Base-by-base conservation (phyloP, 2,329 filamentous ascomycete species). In the Fusarium pseudocircinatum region DNA sequence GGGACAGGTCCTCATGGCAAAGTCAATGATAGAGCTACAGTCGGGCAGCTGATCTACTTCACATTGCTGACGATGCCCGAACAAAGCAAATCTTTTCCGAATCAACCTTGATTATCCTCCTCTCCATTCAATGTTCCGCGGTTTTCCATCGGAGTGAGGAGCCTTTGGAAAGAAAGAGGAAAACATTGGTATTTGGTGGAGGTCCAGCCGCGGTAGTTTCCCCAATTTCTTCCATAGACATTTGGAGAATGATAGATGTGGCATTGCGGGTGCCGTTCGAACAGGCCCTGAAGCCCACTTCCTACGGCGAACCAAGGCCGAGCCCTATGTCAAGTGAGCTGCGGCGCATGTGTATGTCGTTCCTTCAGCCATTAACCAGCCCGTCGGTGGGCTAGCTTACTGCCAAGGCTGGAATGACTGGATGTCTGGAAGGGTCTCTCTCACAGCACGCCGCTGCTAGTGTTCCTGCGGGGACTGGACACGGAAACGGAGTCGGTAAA, bases 321-420 rank as follows among this genome's bases (percentile, higher is more conserved):
- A 70, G 67, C 69, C 71, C 72, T 64, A 69, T 69, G 77, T 79
- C 78, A 79, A 79, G 77, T 79, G 77, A 79, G 78, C 71, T 78
- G 70, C 75, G 75, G 75, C 75, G 73, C 64, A 79, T 79, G 78
- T 79, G 75, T 76, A 69, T 72, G 67, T 79, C 60, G 77, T 70
- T 74, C 70, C 49, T 75, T 60, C 70, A 67, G 69, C 65, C 69
- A 70, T 67, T 58, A 50, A 65, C 70, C 60, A 71, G 52, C 68
- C 69, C 67, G 72, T 69, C 56, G 57, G 65, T 70, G 69, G 72
- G 63, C 65, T 57, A 67, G 63, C 60, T 70, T 60, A 60, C 32
- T 43, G 49, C 63, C 43, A 65, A 66, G 49, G 52, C 60, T 56
- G 49, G 47, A 49, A 69, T 63, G 63, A 44, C 60, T 60, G 49